phyloP scores from a whole-genome alignment of 192 early-diverging fungal genomes.

The Umbelopsis vinacea region DNA sequence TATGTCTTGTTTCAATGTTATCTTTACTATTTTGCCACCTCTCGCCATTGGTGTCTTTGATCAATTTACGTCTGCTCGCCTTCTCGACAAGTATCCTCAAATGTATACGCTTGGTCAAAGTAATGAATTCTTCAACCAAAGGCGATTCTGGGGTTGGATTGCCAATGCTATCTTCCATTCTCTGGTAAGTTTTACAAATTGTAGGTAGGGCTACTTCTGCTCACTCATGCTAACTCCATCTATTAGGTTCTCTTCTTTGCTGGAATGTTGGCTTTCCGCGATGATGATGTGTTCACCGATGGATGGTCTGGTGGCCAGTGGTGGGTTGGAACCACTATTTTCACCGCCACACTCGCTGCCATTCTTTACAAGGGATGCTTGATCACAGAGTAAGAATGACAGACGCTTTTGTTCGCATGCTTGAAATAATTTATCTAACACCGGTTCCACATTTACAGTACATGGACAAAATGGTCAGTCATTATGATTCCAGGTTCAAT shows the following conservation, averaged over 20 bases:
- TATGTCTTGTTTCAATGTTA: constrained; percentile 91
- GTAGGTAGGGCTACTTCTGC: neutral
- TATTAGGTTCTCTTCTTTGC: constrained; percentile 66
- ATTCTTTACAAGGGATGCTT: constrained; percentile 91
- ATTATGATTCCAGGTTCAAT: constrained; percentile 89
- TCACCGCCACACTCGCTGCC: constrained; percentile 85
- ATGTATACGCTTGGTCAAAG: constrained; percentile 87
- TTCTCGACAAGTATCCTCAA: constrained; percentile 96
- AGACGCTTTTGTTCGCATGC: neutral
- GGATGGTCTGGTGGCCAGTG: constrained; percentile 84
- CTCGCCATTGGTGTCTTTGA: constrained; percentile 98
- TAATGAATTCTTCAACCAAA: constrained; percentile 83
- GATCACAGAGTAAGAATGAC: constrained; percentile 68
- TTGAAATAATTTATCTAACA: neutral
- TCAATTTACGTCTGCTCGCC: constrained; percentile 89
- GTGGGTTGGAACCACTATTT: constrained; percentile 89
- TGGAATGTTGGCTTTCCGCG: constrained; percentile 66
- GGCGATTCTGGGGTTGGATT: constrained; percentile 92
- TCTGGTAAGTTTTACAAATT: constrained; percentile 51
- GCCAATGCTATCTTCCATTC: constrained; percentile 94
- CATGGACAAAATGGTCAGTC: constrained; percentile 94
- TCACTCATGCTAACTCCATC: neutral
- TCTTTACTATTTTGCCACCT: constrained; percentile 94
- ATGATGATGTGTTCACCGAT: constrained; percentile 67
- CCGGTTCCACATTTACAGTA: constrained; percentile 42